Evolutionary conservation across 2,329 filamentous ascomycete species (phyloP).

Genomic region (Cladosporium sp.): DNA sequence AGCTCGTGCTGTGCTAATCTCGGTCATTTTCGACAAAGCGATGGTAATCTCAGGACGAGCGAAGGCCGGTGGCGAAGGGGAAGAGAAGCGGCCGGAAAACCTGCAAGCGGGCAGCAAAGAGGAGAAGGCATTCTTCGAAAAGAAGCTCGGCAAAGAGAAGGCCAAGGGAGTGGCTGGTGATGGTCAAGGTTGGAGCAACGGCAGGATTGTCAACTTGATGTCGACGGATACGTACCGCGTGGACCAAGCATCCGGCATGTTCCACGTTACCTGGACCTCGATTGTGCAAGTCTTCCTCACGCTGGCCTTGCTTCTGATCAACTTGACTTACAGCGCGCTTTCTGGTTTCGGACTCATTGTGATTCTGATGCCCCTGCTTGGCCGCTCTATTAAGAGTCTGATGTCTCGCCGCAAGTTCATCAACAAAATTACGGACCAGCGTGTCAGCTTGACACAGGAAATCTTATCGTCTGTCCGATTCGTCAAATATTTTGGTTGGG

Average conservation of each 20-base stretch:
- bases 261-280: slow-evolving; percentile 86
- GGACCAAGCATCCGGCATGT: slow-evolving; percentile 79
- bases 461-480: slow-evolving; percentile 87
- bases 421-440: slow-evolving; percentile 90
- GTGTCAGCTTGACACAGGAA: slow-evolving; percentile 86
- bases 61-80: slow-evolving; percentile 66
- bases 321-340: slow-evolving; percentile 82
- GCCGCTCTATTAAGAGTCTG: slow-evolving; percentile 67
- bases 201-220: slow-evolving; percentile 88
- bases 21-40: slow-evolving; percentile 84
- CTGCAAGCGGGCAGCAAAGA: slow-evolving; percentile 44
- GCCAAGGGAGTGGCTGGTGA: slow-evolving; percentile 55
- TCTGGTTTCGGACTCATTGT: slow-evolving; percentile 80
- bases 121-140: slow-evolving; percentile 48
- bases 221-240: slow-evolving; percentile 90
- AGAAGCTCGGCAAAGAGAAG: slow-evolving; percentile 38
- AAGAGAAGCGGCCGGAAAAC: slow-evolving; percentile 32
- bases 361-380: slow-evolving; percentile 70
- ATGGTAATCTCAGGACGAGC: slow-evolving; percentile 84
- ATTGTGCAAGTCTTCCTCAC: slow-evolving; percentile 74
- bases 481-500: slow-evolving; percentile 97
- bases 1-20: slow-evolving; percentile 71
- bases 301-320: slow-evolving; percentile 72
- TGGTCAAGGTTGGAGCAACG: slow-evolving; percentile 83
- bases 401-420: slow-evolving; percentile 71